Conservation (phyloP, 768 basidiomycete genomes). For the Trametes gibbosa region DNA sequence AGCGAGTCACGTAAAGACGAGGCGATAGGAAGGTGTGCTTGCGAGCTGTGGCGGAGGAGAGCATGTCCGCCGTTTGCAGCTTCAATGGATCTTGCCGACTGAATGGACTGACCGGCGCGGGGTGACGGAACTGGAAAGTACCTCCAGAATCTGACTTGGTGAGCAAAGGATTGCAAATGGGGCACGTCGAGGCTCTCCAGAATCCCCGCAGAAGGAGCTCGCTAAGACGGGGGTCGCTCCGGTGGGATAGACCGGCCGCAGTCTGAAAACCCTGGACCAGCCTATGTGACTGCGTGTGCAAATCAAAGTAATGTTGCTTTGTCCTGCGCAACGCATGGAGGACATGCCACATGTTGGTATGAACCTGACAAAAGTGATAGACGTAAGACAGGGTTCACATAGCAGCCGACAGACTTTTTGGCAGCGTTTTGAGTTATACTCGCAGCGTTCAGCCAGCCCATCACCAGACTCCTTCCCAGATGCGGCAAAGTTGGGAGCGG, state of each 20-base stretch:
- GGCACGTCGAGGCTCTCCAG: not conserved
- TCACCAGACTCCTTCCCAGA: not conserved
- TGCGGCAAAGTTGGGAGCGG: not conserved
- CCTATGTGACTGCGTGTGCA: not conserved
- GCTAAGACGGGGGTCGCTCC: not conserved
- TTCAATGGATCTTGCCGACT: not conserved
- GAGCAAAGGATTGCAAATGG: constrained; percentile 1
- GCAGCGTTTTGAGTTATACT: constrained; percentile 3
- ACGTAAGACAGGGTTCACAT: not conserved
- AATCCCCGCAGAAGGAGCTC: not conserved
- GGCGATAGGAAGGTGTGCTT: not conserved
- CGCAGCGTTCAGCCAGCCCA: not conserved
- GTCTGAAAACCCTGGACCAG: too few relatives aligned
- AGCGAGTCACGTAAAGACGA: not conserved
- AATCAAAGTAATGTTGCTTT: not conserved
- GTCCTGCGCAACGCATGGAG: too few relatives aligned
- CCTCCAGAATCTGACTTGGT: not conserved
- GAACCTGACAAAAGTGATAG: not conserved
- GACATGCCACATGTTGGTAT: not conserved
- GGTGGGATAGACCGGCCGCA: not conserved
- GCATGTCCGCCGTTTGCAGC: not conserved
- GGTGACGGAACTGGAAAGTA: not conserved
- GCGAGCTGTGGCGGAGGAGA: constrained; percentile 1
- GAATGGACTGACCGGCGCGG: not conserved
- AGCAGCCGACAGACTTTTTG: constrained; percentile 14